Percentiles rank a stretch among this genome's conserved stretches.
Evolutionary conservation across 2,329 filamentous ascomycete genomes (phyloP).

Genomic region (Trichoderma gracile): DNA sequence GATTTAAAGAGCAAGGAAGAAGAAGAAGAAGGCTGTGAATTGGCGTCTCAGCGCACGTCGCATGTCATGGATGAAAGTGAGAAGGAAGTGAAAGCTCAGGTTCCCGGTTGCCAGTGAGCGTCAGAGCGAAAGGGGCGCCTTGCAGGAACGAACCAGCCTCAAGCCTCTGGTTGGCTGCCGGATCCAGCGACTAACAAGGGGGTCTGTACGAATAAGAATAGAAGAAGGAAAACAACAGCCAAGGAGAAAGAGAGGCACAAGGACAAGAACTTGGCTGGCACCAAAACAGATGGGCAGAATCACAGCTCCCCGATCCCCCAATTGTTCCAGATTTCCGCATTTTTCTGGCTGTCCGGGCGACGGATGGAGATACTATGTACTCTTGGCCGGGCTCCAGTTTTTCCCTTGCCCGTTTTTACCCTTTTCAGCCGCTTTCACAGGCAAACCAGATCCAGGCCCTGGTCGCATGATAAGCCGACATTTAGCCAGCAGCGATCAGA

Average conservation of each 20-base stretch:
- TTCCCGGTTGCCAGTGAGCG: too few species aligned
- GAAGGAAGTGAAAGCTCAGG: background rate
- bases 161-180: background rate
- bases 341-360: slow-evolving; percentile 24
- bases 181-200: background rate
- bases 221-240: background rate
- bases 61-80: slow-evolving; percentile 15
- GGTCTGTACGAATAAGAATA: background rate
- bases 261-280: too few species aligned
- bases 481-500: slow-evolving; percentile 18
- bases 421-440: slow-evolving; percentile 6
- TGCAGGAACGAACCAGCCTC: slow-evolving; percentile 19
- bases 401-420: slow-evolving; percentile 3
- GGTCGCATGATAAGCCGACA: slow-evolving; percentile 1
- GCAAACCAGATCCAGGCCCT: background rate
- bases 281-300: too few species aligned
- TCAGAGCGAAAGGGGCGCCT: slow-evolving; percentile 9
- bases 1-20: background rate
- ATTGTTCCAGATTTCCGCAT: background rate
- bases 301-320: too few species aligned
- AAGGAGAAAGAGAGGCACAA: slow-evolving; percentile 13
- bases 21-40: slow-evolving; percentile 11
- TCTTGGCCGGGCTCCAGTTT: slow-evolving; percentile 8
- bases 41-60: background rate
- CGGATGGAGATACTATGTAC: slow-evolving; percentile 22